A percentile compares a stretch with the other conserved stretches of the same genome.
Conservation (phyloP, 345 rosid species). For the Syzygium grande region DNA sequence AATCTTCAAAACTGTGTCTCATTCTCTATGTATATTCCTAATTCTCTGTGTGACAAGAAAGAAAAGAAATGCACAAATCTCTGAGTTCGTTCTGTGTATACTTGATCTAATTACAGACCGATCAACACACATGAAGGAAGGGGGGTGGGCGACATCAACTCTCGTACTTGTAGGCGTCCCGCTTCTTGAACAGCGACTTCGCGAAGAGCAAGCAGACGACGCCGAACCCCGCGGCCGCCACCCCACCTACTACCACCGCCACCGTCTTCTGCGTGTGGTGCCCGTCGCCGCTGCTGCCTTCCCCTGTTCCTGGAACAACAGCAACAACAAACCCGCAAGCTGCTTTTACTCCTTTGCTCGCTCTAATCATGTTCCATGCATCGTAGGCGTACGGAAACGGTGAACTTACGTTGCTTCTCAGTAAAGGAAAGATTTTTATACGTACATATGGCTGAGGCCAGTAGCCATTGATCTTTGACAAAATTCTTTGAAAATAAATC, state of each 20-base stretch:
- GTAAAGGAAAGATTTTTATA: not conserved
- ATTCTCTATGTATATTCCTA: not conserved
- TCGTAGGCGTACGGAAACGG: not conserved
- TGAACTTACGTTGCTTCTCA: not conserved
- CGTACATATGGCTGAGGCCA: not conserved
- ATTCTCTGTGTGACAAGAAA: not conserved
- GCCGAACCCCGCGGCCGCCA: conserved; percentile 59
- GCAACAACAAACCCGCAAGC: not conserved
- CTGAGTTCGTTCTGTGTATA: not conserved
- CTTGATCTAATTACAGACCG: not conserved
- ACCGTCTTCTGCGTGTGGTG: conserved; percentile 55
- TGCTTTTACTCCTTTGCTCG: not conserved
- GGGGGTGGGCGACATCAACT: not conserved
- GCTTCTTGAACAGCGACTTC: conserved; percentile 47
- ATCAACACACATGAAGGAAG: not conserved
- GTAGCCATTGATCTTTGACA: not conserved
- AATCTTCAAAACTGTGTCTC: not conserved
- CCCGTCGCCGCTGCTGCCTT: conserved; percentile 50
- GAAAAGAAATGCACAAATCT: not conserved
- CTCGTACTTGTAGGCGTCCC: conserved; percentile 15
- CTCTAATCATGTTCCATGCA: not conserved
- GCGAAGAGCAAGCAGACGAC: conserved; percentile 56
- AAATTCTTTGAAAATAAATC: not conserved
- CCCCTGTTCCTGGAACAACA: conserved; percentile 15
- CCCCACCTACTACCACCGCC: conserved; percentile 82